Evolutionary conservation across 441 rosid genomes (phyloP).

Genomic region (Geranium incanum): DNA sequence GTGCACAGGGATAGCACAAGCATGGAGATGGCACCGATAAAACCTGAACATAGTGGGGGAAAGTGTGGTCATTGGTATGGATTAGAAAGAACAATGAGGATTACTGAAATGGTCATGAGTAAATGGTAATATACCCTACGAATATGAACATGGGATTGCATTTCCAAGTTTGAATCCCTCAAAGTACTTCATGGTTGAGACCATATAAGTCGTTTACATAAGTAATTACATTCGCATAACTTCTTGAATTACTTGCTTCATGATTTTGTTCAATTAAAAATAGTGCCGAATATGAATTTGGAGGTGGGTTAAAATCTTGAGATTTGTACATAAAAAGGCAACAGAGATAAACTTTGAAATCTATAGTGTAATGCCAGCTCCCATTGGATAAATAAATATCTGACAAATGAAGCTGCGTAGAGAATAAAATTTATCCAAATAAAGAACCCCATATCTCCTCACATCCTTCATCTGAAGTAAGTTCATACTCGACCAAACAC

Average conservation of each 20-base stretch:
- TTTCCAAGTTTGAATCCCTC: background rate
- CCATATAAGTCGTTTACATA: background rate
- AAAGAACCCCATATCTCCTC: too few relatives aligned
- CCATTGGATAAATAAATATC: background rate
- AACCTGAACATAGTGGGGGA: conserved; percentile 41
- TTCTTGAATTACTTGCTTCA: background rate
- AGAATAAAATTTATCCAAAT: background rate
- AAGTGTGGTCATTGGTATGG: background rate
- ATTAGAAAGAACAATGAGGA: background rate
- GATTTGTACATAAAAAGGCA: background rate
- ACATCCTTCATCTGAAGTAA: too few relatives aligned
- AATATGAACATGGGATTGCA: background rate
- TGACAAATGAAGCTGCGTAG: background rate
- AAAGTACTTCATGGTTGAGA: background rate
- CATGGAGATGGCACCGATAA: conserved; percentile 63
- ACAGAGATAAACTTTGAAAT: background rate
- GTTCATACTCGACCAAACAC: background rate
- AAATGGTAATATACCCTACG: background rate
- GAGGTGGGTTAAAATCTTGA: background rate
- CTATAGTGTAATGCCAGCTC: background rate
- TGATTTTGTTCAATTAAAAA: background rate
- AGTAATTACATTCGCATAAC: background rate
- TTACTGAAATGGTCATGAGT: background rate
- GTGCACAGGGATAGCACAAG: conserved; percentile 55
- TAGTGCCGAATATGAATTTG: background rate